Evolutionary conservation across 306 rosid genomes (phyloP).

Genomic region (Hippophae gyantsensis): DNA sequence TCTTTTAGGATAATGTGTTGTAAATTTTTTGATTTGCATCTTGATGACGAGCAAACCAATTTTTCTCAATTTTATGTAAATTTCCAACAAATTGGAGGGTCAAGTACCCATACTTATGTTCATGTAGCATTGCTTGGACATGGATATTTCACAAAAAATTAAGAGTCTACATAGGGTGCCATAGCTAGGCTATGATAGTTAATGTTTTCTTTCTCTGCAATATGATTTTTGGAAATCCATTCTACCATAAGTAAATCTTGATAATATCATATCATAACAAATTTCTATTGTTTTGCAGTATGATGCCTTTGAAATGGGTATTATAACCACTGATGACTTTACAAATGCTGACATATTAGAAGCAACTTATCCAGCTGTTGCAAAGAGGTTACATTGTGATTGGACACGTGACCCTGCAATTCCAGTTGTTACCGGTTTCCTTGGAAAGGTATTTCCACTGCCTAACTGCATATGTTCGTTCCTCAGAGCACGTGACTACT

Average conservation of each 20-base stretch:
- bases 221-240: background rate
- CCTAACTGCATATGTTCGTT: slow-evolving; percentile 8
- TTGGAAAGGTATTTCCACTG: slow-evolving; percentile 67
- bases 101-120: too few species aligned
- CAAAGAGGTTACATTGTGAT: slow-evolving; percentile 67
- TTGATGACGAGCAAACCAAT: too few species aligned
- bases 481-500: background rate
- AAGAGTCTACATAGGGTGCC: too few species aligned
- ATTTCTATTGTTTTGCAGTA: slow-evolving; percentile 42
- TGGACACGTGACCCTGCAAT: slow-evolving; percentile 82
- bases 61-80: too few species aligned
- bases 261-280: slow-evolving; percentile 10
- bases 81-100: too few species aligned
- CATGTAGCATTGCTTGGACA: too few species aligned
- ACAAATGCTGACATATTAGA: slow-evolving; percentile 96
- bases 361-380: slow-evolving; percentile 95
- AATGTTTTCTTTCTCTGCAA: background rate
- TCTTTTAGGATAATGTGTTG: too few species aligned
- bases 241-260: background rate
- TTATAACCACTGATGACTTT: slow-evolving; percentile 93
- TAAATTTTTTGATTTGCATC: too few species aligned
- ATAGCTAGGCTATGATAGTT: background rate
- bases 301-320: slow-evolving; percentile 89
- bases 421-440: slow-evolving; percentile 91
- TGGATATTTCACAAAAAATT: too few species aligned